A percentile compares a stretch with the other conserved stretches of the same genome.
phyloP scores from a whole-genome alignment of 805 yeast genomes.

The Suhomyces tanzawaensis region DNA sequence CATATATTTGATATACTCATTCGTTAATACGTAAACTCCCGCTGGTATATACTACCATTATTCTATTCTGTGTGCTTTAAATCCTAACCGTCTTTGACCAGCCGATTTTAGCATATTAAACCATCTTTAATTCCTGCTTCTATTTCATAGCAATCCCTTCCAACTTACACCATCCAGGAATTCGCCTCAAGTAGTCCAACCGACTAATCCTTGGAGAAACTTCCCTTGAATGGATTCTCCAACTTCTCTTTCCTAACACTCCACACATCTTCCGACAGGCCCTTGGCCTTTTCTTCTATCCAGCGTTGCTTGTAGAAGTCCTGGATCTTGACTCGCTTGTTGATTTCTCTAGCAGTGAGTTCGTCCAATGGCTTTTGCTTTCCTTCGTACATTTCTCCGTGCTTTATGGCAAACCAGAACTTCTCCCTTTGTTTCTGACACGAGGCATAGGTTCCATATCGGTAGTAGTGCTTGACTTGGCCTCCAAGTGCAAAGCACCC shows the following conservation, averaged over 20 bases:
- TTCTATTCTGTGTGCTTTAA: too few species aligned
- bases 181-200: too few species aligned
- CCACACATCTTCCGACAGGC: conserved; percentile 89
- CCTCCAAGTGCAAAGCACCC: conserved; percentile 91
- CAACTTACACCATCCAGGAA: too few species aligned
- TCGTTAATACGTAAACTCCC: too few species aligned
- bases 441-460: conserved; percentile 74
- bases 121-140: too few species aligned
- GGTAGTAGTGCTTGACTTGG: conserved; percentile 76
- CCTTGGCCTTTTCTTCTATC: conserved; percentile 59
- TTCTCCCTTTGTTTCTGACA: conserved; percentile 72
- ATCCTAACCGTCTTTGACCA: too few species aligned
- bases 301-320: conserved; percentile 65
- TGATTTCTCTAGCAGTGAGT: conserved; percentile 43
- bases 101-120: too few species aligned
- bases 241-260: conserved; percentile 34
- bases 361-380: conserved; percentile 34
- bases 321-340: conserved; percentile 51
- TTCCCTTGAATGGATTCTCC: conserved; percentile 12
- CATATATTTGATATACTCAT: too few species aligned
- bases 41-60: too few species aligned
- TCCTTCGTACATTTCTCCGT: conserved; percentile 35
- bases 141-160: background rate
- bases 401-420: conserved; percentile 74
- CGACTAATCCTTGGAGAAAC: too few species aligned